These are phyloP conservation scores for Coleophoma eucalyptorum DNA, from an alignment of 2,329 filamentous ascomycete genomes.

Conservation along the genomic window DNA sequence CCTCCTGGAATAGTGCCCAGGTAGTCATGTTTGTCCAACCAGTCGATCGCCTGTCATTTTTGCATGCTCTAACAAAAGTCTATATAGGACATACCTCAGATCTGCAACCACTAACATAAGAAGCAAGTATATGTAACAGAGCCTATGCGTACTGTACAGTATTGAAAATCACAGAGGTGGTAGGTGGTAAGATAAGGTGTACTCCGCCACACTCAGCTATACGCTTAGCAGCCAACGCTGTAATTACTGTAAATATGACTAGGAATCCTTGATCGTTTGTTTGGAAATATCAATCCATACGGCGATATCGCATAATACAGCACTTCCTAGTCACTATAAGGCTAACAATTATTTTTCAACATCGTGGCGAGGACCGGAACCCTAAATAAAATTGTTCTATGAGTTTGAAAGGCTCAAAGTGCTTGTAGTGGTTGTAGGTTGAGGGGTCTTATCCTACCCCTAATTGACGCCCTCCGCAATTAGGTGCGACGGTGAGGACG, in stretches of 20 bases:
- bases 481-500: constrained; percentile 6
- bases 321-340: constrained; percentile 4
- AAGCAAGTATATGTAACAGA: too few species aligned
- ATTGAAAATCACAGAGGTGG: too few species aligned
- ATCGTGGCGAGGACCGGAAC: not conserved
- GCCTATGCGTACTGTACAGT: too few species aligned
- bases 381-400: constrained; percentile 2
- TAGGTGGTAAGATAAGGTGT: too few species aligned
- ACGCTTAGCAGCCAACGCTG: too few species aligned
- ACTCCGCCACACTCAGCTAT: too few species aligned
- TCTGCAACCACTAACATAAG: too few species aligned
- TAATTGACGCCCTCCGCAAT: constrained; percentile 8
- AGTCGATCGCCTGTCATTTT: too few species aligned
- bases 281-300: constrained; percentile 9
- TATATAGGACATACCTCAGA: too few species aligned
- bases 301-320: constrained; percentile 7
- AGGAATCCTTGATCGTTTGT: not conserved
- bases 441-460: not conserved
- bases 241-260: not conserved
- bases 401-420: not conserved
- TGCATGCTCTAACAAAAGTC: too few species aligned
- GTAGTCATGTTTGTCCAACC: too few species aligned
- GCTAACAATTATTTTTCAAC: constrained; percentile 9
- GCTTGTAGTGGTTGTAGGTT: not conserved
- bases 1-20: too few species aligned